Evolutionary conservation across 257 asterid species (phyloP), one percentile per base, ranked within the genome.

Genomic region (Przewalskia tangutica): DNA sequence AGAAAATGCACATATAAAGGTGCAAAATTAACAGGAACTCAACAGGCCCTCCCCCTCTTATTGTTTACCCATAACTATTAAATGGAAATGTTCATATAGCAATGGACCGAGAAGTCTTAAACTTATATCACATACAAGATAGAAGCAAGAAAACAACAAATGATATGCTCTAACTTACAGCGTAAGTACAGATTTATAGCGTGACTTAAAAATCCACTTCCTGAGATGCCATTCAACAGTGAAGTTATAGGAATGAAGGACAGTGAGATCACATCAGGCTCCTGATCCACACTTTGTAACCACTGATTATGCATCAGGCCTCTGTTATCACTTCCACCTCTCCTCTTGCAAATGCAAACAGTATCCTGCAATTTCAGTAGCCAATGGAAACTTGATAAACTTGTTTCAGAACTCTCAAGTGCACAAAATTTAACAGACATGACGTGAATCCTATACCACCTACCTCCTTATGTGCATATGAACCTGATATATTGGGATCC

Each of bases 231-330:
- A 88, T 91, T 96, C 82, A 96, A 91, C 27, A 96, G 91, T 82
- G 99, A 94, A 6, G 98, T 91, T 86, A 96, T 91, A 6, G 98
- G 97, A 82, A 94, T 91, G 86, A 96, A 94, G 84, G 98, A 90
- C 99, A 96, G 93, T 6, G 98, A 91, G 38, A 96, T 94, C 84
- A 92, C 97, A 89, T 96, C 99, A 77, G 99, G 99, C 86, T 96
- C 99, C 84, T 85, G 85, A 58, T 89, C 89, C 70, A 96, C 99
- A 80, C 97, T 92, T 73, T 93, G 97, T 77, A 94, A 84, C 99
- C 98, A 96, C 84, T 96, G 95, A 54, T 92, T 88, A 86, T 96
- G 99, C 78, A 88, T 62, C 83, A 96, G 64, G 87, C 81, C 89
- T 83, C 88, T 79, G 84, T 70, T 84, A 86, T 89, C 97, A 83